These are phyloP conservation scores for Neurospora sp. DNA, from an alignment of 495 filamentous ascomycete species.

Conservation along the genomic window DNA sequence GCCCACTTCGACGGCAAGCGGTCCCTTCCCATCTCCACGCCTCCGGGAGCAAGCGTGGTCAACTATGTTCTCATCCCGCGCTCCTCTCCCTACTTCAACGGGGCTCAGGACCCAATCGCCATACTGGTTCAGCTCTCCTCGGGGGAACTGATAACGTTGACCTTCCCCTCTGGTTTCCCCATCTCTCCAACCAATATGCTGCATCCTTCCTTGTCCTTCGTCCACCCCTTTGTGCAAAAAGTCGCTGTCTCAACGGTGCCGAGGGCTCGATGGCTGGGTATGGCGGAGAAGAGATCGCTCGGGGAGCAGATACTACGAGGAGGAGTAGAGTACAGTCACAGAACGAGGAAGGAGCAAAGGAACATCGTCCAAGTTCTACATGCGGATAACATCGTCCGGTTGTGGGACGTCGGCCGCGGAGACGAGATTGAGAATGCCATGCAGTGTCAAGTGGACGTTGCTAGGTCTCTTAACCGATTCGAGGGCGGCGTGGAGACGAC, in stretches of 20 bases:
- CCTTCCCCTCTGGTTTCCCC: constrained; percentile 82
- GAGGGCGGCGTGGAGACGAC: constrained; percentile 62
- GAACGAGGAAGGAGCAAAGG: constrained; percentile 64
- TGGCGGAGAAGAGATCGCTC: constrained; percentile 62
- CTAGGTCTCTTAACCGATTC: constrained; percentile 70
- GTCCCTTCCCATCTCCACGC: constrained; percentile 61
- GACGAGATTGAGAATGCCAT: constrained; percentile 86
- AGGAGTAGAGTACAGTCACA: constrained; percentile 56
- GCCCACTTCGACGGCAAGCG: constrained; percentile 67
- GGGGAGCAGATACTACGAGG: constrained; percentile 68
- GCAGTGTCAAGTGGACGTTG: constrained; percentile 76
- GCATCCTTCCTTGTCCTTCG: constrained; percentile 69
- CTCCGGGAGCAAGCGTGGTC: constrained; percentile 66
- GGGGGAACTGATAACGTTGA: constrained; percentile 79
- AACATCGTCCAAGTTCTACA: constrained; percentile 77
- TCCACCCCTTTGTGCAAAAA: constrained; percentile 77
- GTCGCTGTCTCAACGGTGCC: constrained; percentile 58
- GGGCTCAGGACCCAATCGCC: constrained; percentile 82
- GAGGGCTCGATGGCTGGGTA: constrained; percentile 76
- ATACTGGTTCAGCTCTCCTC: constrained; percentile 68
- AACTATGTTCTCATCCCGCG: constrained; percentile 79
- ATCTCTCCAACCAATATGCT: constrained; percentile 87
- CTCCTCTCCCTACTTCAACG: constrained; percentile 70
- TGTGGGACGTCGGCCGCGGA: constrained; percentile 84
- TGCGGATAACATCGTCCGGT: constrained; percentile 72